Percentiles rank a stretch among this genome's conserved stretches.
Evolutionary conservation across 2,329 filamentous ascomycete species (phyloP).

Genomic region (Fusarium domesticum): DNA sequence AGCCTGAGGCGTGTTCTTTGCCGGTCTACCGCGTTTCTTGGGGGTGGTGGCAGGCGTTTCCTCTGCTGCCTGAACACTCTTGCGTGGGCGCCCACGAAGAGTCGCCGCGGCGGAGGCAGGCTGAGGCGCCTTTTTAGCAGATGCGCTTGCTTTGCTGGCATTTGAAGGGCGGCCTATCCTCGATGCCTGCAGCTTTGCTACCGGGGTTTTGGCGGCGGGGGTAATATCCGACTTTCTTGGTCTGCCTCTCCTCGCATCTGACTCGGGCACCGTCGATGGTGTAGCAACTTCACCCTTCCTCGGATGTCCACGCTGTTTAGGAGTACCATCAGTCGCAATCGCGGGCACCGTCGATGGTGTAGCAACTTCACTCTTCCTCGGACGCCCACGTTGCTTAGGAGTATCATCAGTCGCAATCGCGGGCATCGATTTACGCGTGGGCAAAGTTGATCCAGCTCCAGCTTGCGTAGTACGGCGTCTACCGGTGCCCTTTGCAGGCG

Average conservation of each 20-base stretch:
- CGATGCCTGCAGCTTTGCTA: background rate
- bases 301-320: constrained; percentile 25
- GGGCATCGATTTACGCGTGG: constrained; percentile 24
- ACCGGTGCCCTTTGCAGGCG: constrained; percentile 10
- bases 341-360: constrained; percentile 13
- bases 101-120: constrained; percentile 2
- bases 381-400: constrained; percentile 24
- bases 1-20: constrained; percentile 15
- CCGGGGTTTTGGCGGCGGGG: constrained; percentile 8
- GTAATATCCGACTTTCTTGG: constrained; percentile 23
- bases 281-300: constrained; percentile 20
- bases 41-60: constrained; percentile 15
- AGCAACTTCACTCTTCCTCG: constrained; percentile 18
- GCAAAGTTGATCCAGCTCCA: constrained; percentile 10
- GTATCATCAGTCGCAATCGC: constrained; percentile 15
- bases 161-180: constrained; percentile 14
- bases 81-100: constrained; percentile 2
- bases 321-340: constrained; percentile 11
- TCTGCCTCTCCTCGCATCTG: constrained; percentile 20
- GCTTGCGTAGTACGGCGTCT: constrained; percentile 14
- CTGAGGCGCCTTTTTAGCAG: constrained; percentile 9
- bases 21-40: constrained; percentile 23
- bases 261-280: constrained; percentile 7
- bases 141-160: constrained; percentile 11
- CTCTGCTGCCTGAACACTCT: background rate